Evolutionary conservation across 768 basidiomycete species (phyloP).

Genomic region (Boletus vermiculosoides): DNA sequence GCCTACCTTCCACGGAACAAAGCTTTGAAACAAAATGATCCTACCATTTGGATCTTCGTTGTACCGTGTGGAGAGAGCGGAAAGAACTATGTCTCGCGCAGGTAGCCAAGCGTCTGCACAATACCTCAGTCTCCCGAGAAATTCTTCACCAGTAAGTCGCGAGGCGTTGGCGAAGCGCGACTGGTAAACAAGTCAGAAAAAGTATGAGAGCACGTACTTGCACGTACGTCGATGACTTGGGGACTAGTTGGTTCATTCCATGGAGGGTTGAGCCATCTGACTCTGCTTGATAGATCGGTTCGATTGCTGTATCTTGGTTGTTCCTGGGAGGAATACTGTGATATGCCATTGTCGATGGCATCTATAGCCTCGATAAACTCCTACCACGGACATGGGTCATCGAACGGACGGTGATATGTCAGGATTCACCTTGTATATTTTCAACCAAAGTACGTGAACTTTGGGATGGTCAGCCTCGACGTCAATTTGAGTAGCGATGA

Average conservation of each 20-base stretch:
- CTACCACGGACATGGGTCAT: slow-evolving; percentile 35
- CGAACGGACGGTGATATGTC: background rate
- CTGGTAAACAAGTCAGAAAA: slow-evolving; percentile 38
- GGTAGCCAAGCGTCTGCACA: slow-evolving; percentile 91
- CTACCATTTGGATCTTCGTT: slow-evolving; percentile 67
- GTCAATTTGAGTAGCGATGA: slow-evolving; percentile 64
- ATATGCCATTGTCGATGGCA: slow-evolving; percentile 92
- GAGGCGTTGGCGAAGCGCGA: slow-evolving; percentile 78
- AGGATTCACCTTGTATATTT: slow-evolving; percentile 71
- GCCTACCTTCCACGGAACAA: slow-evolving; percentile 84
- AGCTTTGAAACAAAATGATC: slow-evolving; percentile 77
- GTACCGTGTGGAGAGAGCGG: slow-evolving; percentile 54
- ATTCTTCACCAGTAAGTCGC: slow-evolving; percentile 79
- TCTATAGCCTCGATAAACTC: slow-evolving; percentile 95
- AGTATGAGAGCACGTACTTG: background rate
- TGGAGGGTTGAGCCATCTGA: slow-evolving; percentile 80
- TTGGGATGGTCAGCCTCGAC: slow-evolving; percentile 55
- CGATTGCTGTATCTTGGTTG: slow-evolving; percentile 69
- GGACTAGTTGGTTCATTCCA: slow-evolving; percentile 85
- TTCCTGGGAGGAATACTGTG: slow-evolving; percentile 68
- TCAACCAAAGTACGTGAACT: slow-evolving; percentile 78
- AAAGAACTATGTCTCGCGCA: slow-evolving; percentile 75
- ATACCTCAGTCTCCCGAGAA: slow-evolving; percentile 74
- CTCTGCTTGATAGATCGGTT: slow-evolving; percentile 84
- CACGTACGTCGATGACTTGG: slow-evolving; percentile 68